Conservation (phyloP, 306 rosid genomes). For the Sechiopsis laciniata region DNA sequence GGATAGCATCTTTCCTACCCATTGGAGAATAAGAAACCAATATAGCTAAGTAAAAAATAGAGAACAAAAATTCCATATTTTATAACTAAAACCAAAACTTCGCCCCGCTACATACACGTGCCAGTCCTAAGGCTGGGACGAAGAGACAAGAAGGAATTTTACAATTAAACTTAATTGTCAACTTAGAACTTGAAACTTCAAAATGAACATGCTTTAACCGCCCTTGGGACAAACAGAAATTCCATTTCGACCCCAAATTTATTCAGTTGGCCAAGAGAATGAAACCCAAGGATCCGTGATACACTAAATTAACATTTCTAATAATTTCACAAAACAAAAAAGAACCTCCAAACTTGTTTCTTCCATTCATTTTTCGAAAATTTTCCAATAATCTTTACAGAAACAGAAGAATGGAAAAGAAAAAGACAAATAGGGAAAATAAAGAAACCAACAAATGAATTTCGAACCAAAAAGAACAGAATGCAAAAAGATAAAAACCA, state of each 20-base stretch:
- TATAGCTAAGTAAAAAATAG: background rate
- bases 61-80: background rate
- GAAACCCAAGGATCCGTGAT: background rate
- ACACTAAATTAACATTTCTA: constrained; percentile 1
- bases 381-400: background rate
- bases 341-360: background rate
- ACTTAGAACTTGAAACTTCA: too few relatives aligned
- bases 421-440: background rate
- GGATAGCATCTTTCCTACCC: background rate
- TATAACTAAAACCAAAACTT: too few relatives aligned
- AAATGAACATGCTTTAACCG: too few relatives aligned
- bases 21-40: background rate
- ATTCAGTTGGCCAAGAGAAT: background rate
- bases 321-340: background rate
- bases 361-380: background rate
- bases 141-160: too few relatives aligned
- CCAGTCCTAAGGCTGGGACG: too few relatives aligned
- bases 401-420: background rate
- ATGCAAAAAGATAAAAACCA: background rate
- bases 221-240: too few relatives aligned
- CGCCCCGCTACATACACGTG: too few relatives aligned
- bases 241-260: background rate
- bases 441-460: background rate
- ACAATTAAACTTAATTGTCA: too few relatives aligned
- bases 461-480: background rate